Evolutionary conservation across 73 alveolate species (phyloP), one percentile per base, ranked within the genome.

Genomic region (Urostyla sp.): DNA sequence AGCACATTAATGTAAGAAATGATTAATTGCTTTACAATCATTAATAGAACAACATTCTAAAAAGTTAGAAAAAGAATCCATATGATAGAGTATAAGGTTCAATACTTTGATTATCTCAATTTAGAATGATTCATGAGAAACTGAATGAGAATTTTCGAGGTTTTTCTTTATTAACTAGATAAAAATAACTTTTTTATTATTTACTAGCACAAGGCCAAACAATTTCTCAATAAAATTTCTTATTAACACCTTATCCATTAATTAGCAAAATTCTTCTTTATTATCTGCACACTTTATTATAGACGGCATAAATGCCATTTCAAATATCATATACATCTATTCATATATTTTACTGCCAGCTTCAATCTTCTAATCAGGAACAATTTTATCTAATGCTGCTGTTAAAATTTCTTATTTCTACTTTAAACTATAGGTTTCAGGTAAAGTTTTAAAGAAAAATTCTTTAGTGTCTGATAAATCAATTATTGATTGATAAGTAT

Each of bases 251-350:
- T 69, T 10, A 54, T 69, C 69, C 4, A 69, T 54, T 16, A 69
- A 38, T 54, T 69, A 49, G 16, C 34, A 24, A 37, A 69, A 69
- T 10, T 24, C n/a, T 5, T 48, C 23, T 13, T 69, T 69, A 45
- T 44, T 69, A 20, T 48, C 83, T 10, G 37, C 23, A 23, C 49
- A 59, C 34, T 7, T 10, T 34, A 49, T 69, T 4, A 69, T 69
- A n/a, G 37, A n/a, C 16, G 83, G 83, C 72, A 69, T 69, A 48
- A 69, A 45, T 48, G 69, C 69, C 32, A 69, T 6, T 16, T 69
- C 83, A 69, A 69, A 69, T 2, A 69, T 45, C 69, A 48, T 45
- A 26, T 37, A 69, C 56, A 46, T 69, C 30, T 46, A 16, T 27
- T 69, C 83, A 20, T 69, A 36, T 21, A 59, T 48, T 2, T 32